Conservation (phyloP, 75 land plant species). For the Chamaecyparis obtusa region DNA sequence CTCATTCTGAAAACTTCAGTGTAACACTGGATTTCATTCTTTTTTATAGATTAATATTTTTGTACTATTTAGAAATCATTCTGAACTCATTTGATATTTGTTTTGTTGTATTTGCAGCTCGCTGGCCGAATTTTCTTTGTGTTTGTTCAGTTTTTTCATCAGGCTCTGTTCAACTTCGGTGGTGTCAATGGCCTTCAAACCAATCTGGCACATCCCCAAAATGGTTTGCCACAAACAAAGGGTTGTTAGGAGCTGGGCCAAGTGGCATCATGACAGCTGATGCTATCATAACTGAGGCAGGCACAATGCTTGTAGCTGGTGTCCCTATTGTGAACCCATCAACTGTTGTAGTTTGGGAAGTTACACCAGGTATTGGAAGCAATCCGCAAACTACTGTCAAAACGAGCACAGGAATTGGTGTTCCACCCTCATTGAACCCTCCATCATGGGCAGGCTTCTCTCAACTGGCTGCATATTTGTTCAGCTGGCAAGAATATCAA, state of each 20-base stretch:
- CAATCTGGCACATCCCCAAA: constrained; percentile 38
- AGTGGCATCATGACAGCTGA: constrained; percentile 98
- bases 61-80: background rate
- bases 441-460: constrained; percentile 93
- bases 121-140: constrained; percentile 97
- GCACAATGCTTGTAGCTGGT: constrained; percentile 91
- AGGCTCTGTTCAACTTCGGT: constrained; percentile 92
- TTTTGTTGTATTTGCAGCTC: constrained; percentile 51
- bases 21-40: background rate
- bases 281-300: constrained; percentile 85
- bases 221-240: constrained; percentile 93
- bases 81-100: background rate
- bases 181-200: constrained; percentile 89
- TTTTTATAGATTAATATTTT: background rate
- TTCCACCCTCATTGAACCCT: constrained; percentile 68
- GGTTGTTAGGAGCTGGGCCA: constrained; percentile 97
- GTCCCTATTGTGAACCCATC: constrained; percentile 98
- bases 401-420: constrained; percentile 33
- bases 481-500: constrained; percentile 88
- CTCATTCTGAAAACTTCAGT: background rate
- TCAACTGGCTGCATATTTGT: constrained; percentile 87
- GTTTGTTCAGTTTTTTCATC: constrained; percentile 91
- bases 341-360: constrained; percentile 99
- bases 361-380: constrained; percentile 76
- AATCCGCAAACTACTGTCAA: constrained; percentile 63